Evolutionary conservation across 176 grass and related monocot species (phyloP).

Genomic region (Cenchrus purpureus): DNA sequence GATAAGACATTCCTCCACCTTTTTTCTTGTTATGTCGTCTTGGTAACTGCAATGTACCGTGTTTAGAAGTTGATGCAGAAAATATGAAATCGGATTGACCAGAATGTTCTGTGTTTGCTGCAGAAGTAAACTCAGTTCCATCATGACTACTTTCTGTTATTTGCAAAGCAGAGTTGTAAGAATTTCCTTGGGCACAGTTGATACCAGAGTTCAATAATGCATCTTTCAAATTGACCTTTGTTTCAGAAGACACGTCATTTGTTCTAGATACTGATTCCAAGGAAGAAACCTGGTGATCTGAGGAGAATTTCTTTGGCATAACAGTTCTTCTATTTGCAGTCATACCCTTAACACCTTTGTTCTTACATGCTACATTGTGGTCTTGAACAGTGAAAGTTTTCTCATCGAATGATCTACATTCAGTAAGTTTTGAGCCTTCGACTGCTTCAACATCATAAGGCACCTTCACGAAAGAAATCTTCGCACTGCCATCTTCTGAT

Average conservation of each 20-base stretch:
- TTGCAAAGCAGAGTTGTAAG: not conserved
- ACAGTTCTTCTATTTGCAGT: constrained; percentile 44
- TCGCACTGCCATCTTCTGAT: not conserved
- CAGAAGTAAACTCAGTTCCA: constrained; percentile 39
- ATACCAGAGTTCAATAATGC: constrained; percentile 22
- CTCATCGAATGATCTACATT: constrained; percentile 40
- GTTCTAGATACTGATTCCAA: constrained; percentile 7
- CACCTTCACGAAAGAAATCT: constrained; percentile 30
- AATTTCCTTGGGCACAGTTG: constrained; percentile 36
- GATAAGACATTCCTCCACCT: constrained; percentile 42
- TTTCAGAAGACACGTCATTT: constrained; percentile 18
- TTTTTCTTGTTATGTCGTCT: constrained; percentile 55
- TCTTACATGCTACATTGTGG: constrained; percentile 31
- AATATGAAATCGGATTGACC: constrained; percentile 52
- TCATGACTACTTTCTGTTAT: constrained; percentile 29
- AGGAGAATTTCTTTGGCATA: constrained; percentile 43
- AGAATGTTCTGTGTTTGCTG: constrained; percentile 31
- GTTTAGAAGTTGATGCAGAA: constrained; percentile 46
- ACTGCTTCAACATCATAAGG: not conserved
- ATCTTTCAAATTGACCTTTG: constrained; percentile 35
- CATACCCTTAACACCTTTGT: constrained; percentile 50
- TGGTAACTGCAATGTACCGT: constrained; percentile 34
- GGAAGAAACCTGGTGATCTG: constrained; percentile 31
- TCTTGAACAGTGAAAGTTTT: constrained; percentile 32
- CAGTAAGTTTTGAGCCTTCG: not conserved